phyloP scores from a whole-genome alignment of 345 rosid genomes.

The Ailanthus altissimus region DNA sequence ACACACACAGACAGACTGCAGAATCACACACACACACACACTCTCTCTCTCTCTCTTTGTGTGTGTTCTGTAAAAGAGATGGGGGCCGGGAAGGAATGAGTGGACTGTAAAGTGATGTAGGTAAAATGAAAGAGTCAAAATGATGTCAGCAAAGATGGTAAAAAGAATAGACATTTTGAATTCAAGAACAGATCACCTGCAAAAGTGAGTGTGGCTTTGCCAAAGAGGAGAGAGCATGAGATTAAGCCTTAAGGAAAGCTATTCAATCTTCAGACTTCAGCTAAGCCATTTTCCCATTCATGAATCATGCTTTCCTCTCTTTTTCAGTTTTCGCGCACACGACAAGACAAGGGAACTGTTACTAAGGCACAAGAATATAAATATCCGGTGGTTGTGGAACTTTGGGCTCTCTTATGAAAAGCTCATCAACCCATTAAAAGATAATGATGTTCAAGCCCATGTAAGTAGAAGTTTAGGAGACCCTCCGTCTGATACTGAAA shows the following conservation, averaged over 20 bases:
- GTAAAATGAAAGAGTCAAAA: constrained; percentile 15
- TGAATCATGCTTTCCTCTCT: not conserved
- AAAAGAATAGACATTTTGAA: constrained; percentile 21
- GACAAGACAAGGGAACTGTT: too few species aligned
- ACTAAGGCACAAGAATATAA: too few species aligned
- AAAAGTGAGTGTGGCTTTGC: constrained; percentile 18
- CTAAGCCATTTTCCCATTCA: not conserved
- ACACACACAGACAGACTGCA: too few species aligned
- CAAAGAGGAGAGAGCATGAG: constrained; percentile 25
- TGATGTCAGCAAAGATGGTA: constrained; percentile 15
- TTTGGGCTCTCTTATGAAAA: not conserved
- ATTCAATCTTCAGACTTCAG: constrained; percentile 10
- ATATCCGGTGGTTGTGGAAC: not conserved
- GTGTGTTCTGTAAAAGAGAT: not conserved
- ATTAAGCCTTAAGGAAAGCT: not conserved
- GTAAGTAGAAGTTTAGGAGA: not conserved
- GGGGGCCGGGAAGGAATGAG: constrained; percentile 6
- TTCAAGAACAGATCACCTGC: constrained; percentile 15
- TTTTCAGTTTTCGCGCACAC: not conserved
- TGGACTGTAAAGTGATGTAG: constrained; percentile 3
- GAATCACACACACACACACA: too few species aligned
- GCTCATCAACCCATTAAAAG: too few species aligned
- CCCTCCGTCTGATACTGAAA: too few species aligned
- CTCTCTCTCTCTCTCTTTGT: not conserved
- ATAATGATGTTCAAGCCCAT: not conserved